phyloP scores from a whole-genome alignment of 768 basidiomycete genomes.

The Lentinula sp. region DNA sequence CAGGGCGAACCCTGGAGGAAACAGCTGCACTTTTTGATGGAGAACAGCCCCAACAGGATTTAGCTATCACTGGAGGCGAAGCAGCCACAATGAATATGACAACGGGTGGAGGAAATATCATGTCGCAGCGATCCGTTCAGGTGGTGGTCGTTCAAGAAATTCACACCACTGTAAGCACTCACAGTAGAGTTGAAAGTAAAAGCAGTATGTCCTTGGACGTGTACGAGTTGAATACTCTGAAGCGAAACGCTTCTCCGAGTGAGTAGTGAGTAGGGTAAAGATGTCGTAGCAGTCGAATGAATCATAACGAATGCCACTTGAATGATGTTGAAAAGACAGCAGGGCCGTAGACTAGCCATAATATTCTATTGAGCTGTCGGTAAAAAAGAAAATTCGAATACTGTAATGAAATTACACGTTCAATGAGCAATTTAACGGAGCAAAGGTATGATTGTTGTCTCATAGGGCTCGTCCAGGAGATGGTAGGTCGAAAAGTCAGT shows the following conservation, averaged over 20 bases:
- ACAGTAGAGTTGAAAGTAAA: not conserved
- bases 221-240: not conserved
- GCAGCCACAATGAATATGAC: conserved; percentile 33
- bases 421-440: too few relatives aligned
- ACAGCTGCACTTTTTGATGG: conserved; percentile 71
- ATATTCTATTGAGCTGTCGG: too few relatives aligned
- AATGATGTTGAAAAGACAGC: not conserved
- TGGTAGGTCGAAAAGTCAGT: not conserved
- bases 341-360: too few relatives aligned
- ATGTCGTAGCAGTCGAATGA: not conserved
- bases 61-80: conserved; percentile 41
- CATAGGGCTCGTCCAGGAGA: not conserved
- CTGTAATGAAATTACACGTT: too few relatives aligned
- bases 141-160: not conserved
- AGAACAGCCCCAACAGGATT: conserved; percentile 35
- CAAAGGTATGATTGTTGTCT: not conserved
- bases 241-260: not conserved
- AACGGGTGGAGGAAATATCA: not conserved
- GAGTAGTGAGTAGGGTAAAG: not conserved
- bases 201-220: not conserved
- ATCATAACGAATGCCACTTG: not conserved
- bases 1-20: conserved; percentile 65
- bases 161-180: not conserved
- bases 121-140: not conserved
- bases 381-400: too few relatives aligned